A percentile compares a stretch with the other conserved stretches of the same genome.
These are phyloP conservation scores for Cystobasidiaceae sp. DNA, from an alignment of 1,284 basidiomycete genomes.

Conservation along the genomic window DNA sequence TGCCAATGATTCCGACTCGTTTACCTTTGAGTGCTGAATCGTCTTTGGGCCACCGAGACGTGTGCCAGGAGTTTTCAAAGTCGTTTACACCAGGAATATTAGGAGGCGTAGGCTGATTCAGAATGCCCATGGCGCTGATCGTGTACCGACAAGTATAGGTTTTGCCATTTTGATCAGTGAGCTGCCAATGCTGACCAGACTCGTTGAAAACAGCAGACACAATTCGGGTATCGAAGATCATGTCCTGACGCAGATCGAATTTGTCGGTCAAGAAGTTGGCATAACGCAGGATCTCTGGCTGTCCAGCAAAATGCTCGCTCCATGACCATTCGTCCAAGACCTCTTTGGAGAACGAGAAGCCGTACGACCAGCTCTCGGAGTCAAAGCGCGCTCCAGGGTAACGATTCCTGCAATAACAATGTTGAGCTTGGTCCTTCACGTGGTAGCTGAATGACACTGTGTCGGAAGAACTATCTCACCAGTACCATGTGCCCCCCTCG, in stretches of 20 bases:
- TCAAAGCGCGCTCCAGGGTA: background rate
- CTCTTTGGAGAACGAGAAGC: background rate
- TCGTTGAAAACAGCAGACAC: background rate
- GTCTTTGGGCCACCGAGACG: background rate
- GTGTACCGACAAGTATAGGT: background rate
- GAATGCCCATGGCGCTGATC: background rate
- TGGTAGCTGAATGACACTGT: background rate
- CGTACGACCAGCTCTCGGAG: background rate
- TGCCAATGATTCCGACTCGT: background rate
- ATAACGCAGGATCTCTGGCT: background rate
- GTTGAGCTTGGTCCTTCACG: background rate
- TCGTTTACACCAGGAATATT: background rate
- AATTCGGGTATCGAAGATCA: background rate
- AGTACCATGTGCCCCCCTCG: background rate
- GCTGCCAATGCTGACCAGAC: background rate
- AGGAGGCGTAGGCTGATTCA: background rate
- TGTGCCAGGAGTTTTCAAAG: background rate
- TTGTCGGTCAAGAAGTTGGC: background rate
- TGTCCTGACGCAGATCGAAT: background rate
- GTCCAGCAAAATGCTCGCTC: background rate
- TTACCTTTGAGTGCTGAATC: background rate
- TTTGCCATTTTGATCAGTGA: background rate
- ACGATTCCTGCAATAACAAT: background rate
- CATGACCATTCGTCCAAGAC: background rate
- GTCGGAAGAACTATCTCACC: background rate